Percentiles rank a stretch among this genome's conserved stretches.
phyloP scores from a whole-genome alignment of 208 protist genomes.

The Leishmania turanica region DNA sequence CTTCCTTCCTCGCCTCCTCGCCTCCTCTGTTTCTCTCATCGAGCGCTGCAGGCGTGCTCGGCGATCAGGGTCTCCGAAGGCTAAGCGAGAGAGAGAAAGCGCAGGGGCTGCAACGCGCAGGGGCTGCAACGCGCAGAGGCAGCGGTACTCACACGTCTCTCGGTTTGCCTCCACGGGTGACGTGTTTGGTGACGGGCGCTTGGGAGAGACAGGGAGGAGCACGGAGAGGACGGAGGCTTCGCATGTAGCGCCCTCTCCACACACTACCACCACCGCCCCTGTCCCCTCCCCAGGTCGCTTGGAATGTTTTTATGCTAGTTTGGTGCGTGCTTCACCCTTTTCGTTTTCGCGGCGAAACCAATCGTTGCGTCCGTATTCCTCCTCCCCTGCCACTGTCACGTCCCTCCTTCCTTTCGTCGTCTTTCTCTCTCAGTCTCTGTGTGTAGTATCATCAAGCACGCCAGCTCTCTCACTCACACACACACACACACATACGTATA shows the following conservation, averaged over 20 bases:
- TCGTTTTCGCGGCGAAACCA: background rate
- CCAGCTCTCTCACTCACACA: too few relatives aligned
- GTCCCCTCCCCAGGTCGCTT: background rate
- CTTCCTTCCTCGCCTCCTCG: too few relatives aligned
- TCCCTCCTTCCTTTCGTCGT: too few relatives aligned
- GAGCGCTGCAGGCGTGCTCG: background rate
- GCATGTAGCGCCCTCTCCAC: background rate
- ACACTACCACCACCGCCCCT: background rate
- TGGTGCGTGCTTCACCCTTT: background rate
- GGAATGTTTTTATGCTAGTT: too few relatives aligned
- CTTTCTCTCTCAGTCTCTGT: background rate
- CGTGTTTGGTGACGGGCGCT: background rate
- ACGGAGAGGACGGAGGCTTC: background rate
- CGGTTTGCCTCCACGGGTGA: too few relatives aligned
- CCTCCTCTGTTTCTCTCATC: too few relatives aligned
- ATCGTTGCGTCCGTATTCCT: background rate
- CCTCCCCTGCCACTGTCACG: background rate
- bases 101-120: too few relatives aligned
- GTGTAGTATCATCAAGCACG: background rate
- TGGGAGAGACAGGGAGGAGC: background rate
- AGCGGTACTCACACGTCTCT: too few relatives aligned
- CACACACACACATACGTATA: background rate
- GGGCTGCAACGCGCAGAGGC: too few relatives aligned
- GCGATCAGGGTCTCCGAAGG: background rate
- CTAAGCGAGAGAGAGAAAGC: background rate